Base-by-base conservation (phyloP, 2,329 filamentous ascomycete genomes). In the Colletotrichum camelliae region DNA sequence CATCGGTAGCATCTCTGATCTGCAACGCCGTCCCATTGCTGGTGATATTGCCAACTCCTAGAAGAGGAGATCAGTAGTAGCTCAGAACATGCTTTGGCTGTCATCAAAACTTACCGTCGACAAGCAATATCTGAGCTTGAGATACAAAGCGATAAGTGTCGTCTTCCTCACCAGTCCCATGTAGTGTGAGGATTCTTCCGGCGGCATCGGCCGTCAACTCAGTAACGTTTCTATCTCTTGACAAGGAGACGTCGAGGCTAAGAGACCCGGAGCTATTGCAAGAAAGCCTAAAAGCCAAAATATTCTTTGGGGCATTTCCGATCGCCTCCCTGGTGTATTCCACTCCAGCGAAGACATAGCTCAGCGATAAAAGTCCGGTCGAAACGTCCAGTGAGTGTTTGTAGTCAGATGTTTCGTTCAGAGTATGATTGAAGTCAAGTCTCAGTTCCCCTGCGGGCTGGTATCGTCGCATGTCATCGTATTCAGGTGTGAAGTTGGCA, bases 221-320 rank as follows among this genome's bases (percentile, higher is more conserved):
- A 12, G 57, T 62, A 1, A 29, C 37, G 1, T 52, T 70, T 15
- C 8, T 18, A 15, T 55, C 29, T 21, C 37, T 70, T 16, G 57
- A 52, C 9, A 70, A 7, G 8, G 57, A 27, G n/a, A 35, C 27
- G 2, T 70, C 29, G 4, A 70, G 35, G 37, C 61, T 48, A 9
- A 62, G 18, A 16, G 52, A 74, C 4, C 76, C 66, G 13, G 78
- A 67, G 48, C 78, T 68, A 57, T 70, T 77, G 4, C 78, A 77
- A 12, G 70, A 75, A n/a, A 80, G 18, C 10, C 75, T 77, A 31
- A 80, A 77, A 12, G 67, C 79, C 18, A 81, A 57, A 4, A 81
- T 70, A 48, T 79, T 74, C 31, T 78, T 74, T 21, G 80, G 80
- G 48, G 77, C 70, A 64, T 76, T 80, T 15, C 75, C 76, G 35